Percentiles rank a stretch among this genome's conserved stretches.
Conservation (phyloP, 805 yeast species). For the Suhomyces xylopsoci region DNA sequence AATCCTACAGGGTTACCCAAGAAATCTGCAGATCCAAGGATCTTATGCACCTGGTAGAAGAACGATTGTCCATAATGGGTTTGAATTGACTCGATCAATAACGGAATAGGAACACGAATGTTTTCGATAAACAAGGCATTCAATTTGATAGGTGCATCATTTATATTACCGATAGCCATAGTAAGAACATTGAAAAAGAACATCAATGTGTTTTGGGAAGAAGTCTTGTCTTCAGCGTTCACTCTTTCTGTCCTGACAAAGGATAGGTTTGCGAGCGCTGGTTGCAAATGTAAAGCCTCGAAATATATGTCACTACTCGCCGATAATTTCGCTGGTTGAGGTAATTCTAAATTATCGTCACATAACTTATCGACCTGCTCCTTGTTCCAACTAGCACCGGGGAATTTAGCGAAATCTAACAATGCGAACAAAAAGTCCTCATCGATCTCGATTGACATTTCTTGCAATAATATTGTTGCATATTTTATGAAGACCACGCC, state of each 20-base stretch:
- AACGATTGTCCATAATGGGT: constrained; percentile 92
- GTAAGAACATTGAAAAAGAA: constrained; percentile 82
- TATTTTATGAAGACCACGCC: constrained; percentile 89
- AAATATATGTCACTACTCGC: constrained; percentile 78
- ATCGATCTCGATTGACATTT: constrained; percentile 87
- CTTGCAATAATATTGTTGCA: constrained; percentile 86
- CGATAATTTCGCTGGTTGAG: constrained; percentile 59
- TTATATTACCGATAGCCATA: constrained; percentile 95
- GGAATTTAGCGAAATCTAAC: constrained; percentile 73
- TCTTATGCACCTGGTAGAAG: constrained; percentile 85
- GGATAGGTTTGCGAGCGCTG: constrained; percentile 81
- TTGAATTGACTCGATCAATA: constrained; percentile 63
- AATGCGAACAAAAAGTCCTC: constrained; percentile 87
- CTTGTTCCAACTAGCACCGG: constrained; percentile 75
- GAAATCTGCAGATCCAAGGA: constrained; percentile 93
- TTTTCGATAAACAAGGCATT: constrained; percentile 87
- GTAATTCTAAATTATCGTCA: constrained; percentile 61
- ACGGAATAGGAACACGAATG: constrained; percentile 78
- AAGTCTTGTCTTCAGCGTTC: constrained; percentile 58
- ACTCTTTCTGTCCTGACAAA: constrained; percentile 85
- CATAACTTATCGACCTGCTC: constrained; percentile 49
- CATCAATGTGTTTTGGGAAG: constrained; percentile 64
- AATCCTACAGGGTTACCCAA: constrained; percentile 97
- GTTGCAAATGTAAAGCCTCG: constrained; percentile 90
- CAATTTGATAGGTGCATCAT: constrained; percentile 91